A percentile compares a stretch with the other conserved stretches of the same genome.
Conservation (phyloP, 768 basidiomycete genomes). For the Suillus paluster region DNA sequence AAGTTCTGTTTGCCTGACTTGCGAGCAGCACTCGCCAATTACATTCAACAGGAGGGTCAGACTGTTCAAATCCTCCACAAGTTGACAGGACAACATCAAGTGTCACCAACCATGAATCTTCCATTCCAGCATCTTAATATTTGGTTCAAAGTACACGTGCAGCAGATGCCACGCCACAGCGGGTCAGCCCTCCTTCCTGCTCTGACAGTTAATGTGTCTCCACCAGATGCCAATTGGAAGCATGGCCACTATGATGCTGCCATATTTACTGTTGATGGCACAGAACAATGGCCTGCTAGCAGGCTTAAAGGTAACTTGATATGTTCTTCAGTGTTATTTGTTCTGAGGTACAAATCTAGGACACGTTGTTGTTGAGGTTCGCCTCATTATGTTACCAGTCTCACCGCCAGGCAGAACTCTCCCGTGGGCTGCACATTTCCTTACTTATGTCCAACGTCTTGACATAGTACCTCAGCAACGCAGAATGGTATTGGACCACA, state of each 20-base stretch:
- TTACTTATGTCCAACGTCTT: slow-evolving; percentile 30
- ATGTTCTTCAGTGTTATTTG: not conserved
- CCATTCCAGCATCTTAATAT: slow-evolving; percentile 33
- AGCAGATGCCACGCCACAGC: slow-evolving; percentile 25
- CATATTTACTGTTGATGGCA: slow-evolving; percentile 21
- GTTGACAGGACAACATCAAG: slow-evolving; percentile 10
- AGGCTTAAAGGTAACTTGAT: slow-evolving; percentile 15
- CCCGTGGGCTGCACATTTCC: slow-evolving; percentile 12
- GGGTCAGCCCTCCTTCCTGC: not conserved
- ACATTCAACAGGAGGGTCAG: slow-evolving; percentile 7
- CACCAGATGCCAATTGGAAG: slow-evolving; percentile 21
- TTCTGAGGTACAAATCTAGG: slow-evolving; percentile 1
- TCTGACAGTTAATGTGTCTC: slow-evolving; percentile 25
- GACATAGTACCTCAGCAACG: slow-evolving; percentile 24
- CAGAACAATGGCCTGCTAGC: slow-evolving; percentile 19
- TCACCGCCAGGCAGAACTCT: not conserved
- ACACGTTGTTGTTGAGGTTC: slow-evolving; percentile 20
- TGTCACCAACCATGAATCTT: slow-evolving; percentile 12
- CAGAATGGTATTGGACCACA: slow-evolving; percentile 12
- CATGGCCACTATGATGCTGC: slow-evolving; percentile 26
- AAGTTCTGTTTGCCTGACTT: slow-evolving; percentile 32
- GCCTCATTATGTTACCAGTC: slow-evolving; percentile 19
- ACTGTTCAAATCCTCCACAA: not conserved
- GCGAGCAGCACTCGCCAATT: slow-evolving; percentile 26
- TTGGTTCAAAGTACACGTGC: slow-evolving; percentile 31